phyloP scores from a whole-genome alignment of 139 green algal species.

The Haematococcus sp. region DNA sequence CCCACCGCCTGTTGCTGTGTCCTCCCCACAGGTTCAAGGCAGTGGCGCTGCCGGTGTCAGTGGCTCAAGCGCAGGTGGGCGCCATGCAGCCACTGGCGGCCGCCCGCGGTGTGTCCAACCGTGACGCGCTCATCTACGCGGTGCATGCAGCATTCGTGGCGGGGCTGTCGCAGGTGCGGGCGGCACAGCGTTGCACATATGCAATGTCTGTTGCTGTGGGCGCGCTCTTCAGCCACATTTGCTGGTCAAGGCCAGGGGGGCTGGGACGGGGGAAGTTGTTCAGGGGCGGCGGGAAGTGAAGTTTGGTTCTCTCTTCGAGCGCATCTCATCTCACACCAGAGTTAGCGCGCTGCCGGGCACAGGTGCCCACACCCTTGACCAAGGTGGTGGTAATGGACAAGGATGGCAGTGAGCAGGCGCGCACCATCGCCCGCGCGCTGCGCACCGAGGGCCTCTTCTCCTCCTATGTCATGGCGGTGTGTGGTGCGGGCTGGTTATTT shows the following conservation, averaged over 20 bases:
- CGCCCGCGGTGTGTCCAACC: constrained; percentile 22
- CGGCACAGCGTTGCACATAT: too few species aligned
- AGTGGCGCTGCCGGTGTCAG: background rate
- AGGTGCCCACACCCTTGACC: constrained; percentile 11
- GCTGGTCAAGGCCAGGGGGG: background rate
- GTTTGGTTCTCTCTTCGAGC: background rate
- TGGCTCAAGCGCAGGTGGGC: constrained; percentile 5
- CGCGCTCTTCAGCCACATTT: background rate
- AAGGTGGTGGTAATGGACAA: constrained; percentile 32
- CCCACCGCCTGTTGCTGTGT: background rate
- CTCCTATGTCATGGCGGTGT: constrained; percentile 24
- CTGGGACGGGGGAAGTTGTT: background rate
- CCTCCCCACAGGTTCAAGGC: background rate
- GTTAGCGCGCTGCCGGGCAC: background rate
- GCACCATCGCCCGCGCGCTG: constrained; percentile 23
- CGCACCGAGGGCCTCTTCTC: constrained; percentile 1
- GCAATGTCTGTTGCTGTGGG: too few species aligned
- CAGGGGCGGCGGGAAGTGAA: background rate
- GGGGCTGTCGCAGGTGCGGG: constrained; percentile 23
- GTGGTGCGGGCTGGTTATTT: too few species aligned
- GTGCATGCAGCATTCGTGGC: constrained; percentile 42
- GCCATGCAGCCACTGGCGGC: constrained; percentile 23
- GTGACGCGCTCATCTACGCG: constrained; percentile 26
- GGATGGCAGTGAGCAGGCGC: constrained; percentile 14
- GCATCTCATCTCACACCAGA: background rate